phyloP scores from a whole-genome alignment of 2,329 filamentous ascomycete species.

The Fusarium oligoseptatum region DNA sequence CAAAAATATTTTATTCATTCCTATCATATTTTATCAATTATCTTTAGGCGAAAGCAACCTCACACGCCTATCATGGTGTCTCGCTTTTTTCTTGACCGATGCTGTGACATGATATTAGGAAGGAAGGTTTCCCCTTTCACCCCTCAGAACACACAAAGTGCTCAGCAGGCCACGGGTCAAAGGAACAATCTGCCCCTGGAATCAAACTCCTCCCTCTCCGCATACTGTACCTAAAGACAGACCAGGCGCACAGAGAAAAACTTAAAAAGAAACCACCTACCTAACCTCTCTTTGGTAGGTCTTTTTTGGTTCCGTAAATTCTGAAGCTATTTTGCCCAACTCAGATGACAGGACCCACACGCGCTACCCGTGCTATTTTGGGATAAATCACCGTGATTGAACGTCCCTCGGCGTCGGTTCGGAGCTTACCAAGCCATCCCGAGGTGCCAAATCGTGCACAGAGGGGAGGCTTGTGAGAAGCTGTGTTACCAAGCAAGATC shows the following conservation, averaged over 20 bases:
- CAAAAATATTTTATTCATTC: too few species aligned
- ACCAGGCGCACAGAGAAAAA: background rate
- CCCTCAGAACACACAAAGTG: background rate
- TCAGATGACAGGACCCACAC: conserved; percentile 1
- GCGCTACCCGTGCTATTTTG: conserved; percentile 32
- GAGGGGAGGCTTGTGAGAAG: background rate
- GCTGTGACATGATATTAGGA: background rate
- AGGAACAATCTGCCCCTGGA: background rate
- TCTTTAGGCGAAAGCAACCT: too few species aligned
- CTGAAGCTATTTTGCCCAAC: background rate
- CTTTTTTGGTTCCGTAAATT: background rate
- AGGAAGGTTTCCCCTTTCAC: background rate
- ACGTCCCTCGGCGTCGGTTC: background rate
- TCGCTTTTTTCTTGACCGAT: too few species aligned
- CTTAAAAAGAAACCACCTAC: background rate
- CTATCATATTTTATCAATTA: too few species aligned
- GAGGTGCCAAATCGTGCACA: background rate
- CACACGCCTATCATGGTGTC: too few species aligned
- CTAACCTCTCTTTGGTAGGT: background rate
- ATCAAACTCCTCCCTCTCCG: background rate
- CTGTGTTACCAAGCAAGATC: background rate
- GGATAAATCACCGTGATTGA: conserved; percentile 28
- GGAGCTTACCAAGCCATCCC: background rate
- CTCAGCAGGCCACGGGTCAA: background rate
- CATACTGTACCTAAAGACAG: background rate